phyloP scores from a whole-genome alignment of 306 rosid genomes.

The Begonia loranthoides region DNA sequence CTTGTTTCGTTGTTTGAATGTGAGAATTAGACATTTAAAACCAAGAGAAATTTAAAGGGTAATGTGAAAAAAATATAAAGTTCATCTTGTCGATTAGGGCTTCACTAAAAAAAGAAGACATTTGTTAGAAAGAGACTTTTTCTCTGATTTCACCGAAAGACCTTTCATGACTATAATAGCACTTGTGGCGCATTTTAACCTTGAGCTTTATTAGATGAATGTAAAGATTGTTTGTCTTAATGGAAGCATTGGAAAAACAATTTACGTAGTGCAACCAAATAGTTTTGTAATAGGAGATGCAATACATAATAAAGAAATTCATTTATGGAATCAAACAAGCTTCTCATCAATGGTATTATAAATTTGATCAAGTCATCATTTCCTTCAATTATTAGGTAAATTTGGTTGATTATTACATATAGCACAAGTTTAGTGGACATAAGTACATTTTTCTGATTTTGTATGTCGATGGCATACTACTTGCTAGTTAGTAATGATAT shows the following conservation, averaged over 20 bases:
- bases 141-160: not conserved
- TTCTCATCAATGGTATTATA: not conserved
- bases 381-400: not conserved
- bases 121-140: not conserved
- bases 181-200: not conserved
- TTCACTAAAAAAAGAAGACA: too few species aligned
- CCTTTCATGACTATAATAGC: not conserved
- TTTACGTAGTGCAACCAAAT: not conserved
- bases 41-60: too few species aligned
- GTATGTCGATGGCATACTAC: not conserved
- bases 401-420: not conserved
- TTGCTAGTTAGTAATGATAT: not conserved
- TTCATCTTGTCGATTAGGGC: too few species aligned
- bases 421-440: not conserved
- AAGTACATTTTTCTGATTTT: not conserved
- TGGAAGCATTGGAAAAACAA: not conserved
- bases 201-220: not conserved
- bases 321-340: not conserved
- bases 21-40: too few species aligned
- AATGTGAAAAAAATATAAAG: too few species aligned
- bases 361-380: conserved; percentile 3
- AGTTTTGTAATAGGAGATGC: not conserved
- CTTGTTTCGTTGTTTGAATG: too few species aligned
- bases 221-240: not conserved
- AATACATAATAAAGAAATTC: not conserved